Conservation (phyloP, 2,329 filamentous ascomycete genomes). For the Pseudomassariella vexata region DNA sequence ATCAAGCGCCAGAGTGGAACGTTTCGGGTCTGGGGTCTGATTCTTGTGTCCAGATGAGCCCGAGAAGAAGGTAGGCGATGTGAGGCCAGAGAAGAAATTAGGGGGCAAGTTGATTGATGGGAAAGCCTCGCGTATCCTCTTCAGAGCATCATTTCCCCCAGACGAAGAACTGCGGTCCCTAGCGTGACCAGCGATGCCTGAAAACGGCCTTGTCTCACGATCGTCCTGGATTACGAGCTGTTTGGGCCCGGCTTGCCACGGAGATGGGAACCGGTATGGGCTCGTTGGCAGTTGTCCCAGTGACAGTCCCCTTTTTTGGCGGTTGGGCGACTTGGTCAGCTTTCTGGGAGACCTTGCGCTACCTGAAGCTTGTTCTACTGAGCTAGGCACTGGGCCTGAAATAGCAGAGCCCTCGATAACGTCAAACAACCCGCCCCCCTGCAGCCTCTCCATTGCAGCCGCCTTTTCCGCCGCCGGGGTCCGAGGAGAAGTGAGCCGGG, state of each 20-base stretch:
- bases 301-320: slow-evolving; percentile 20
- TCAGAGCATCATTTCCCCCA: slow-evolving; percentile 50
- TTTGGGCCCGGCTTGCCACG: slow-evolving; percentile 37
- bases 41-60: slow-evolving; percentile 23
- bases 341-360: slow-evolving; percentile 3
- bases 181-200: slow-evolving; percentile 36
- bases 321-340: slow-evolving; percentile 8
- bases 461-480: slow-evolving; percentile 55
- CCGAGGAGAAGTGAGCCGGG: slow-evolving; percentile 46
- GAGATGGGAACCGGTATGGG: slow-evolving; percentile 20
- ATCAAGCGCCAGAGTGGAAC: slow-evolving; percentile 13
- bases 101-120: slow-evolving; percentile 47
- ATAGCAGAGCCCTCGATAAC: slow-evolving; percentile 26
- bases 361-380: slow-evolving; percentile 4
- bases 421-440: slow-evolving; percentile 29
- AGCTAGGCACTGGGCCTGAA: slow-evolving; percentile 12
- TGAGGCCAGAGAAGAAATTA: slow-evolving; percentile 29
- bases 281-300: slow-evolving; percentile 18
- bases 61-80: slow-evolving; percentile 33
- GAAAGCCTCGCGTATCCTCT: slow-evolving; percentile 49
- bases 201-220: too few relatives aligned
- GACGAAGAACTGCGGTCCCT: slow-evolving; percentile 48
- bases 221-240: slow-evolving; percentile 26
- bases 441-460: slow-evolving; percentile 42
- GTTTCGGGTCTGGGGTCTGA: slow-evolving; percentile 13